phyloP scores from a whole-genome alignment of 2,329 filamentous ascomycete genomes.

The Aspergillus sp. region DNA sequence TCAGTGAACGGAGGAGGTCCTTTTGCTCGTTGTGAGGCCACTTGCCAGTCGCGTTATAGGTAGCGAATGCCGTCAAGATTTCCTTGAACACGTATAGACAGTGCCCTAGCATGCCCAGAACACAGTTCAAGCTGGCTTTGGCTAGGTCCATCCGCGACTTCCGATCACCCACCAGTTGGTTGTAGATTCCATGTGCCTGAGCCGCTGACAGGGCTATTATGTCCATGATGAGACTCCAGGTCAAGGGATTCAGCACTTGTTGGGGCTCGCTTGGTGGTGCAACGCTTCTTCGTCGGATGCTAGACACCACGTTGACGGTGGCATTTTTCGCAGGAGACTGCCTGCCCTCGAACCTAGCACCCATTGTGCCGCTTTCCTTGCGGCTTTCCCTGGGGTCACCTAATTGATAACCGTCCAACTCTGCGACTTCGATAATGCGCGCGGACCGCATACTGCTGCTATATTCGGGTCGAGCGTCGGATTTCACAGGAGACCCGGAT shows the following conservation, averaged over 20 bases:
- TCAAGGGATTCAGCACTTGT: slow-evolving; percentile 18
- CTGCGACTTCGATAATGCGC: slow-evolving; percentile 30
- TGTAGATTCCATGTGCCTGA: slow-evolving; percentile 24
- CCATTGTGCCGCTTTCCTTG: background rate
- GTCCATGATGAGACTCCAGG: slow-evolving; percentile 29
- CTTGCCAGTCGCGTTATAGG: slow-evolving; percentile 31
- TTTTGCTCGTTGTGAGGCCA: slow-evolving; percentile 30
- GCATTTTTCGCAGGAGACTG: background rate
- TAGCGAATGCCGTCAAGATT: slow-evolving; percentile 23
- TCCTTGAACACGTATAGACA: slow-evolving; percentile 28
- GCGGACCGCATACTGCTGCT: slow-evolving; percentile 6
- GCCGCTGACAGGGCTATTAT: slow-evolving; percentile 28
- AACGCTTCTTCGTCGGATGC: slow-evolving; percentile 8
- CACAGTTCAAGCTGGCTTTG: slow-evolving; percentile 20
- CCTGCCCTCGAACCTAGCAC: background rate
- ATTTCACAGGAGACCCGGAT: background rate
- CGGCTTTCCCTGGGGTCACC: slow-evolving; percentile 14
- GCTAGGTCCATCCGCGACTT: slow-evolving; percentile 18
- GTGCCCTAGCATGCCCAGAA: slow-evolving; percentile 32
- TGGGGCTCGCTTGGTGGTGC: slow-evolving; percentile 9
- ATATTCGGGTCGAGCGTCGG: background rate
- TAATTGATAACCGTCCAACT: slow-evolving; percentile 36
- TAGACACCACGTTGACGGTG: background rate
- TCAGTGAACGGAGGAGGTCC: slow-evolving; percentile 26
- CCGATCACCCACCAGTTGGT: slow-evolving; percentile 22